A percentile compares a stretch with the other conserved stretches of the same genome.
Conservation (phyloP, 2,329 filamentous ascomycete species). For the Cadophora gregata region DNA sequence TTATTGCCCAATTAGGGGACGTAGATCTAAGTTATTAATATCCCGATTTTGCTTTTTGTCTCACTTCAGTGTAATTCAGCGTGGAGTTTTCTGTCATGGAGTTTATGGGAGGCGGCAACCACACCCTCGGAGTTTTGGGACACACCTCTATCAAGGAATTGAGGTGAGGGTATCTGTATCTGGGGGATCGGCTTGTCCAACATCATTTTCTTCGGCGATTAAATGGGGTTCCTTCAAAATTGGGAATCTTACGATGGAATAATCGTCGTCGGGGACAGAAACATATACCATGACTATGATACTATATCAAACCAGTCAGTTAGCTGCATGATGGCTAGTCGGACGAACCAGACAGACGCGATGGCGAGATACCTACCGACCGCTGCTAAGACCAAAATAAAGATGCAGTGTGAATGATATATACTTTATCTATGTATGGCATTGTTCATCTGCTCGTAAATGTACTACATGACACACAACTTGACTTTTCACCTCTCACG, state of each 20-base stretch:
- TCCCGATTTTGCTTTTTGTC: slow-evolving; percentile 32
- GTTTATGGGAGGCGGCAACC: slow-evolving; percentile 27
- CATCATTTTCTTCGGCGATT: slow-evolving; percentile 15
- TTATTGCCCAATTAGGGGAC: slow-evolving; percentile 61
- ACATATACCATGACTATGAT: slow-evolving; percentile 19
- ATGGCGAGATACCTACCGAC: neutral
- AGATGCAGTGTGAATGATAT: slow-evolving; percentile 17
- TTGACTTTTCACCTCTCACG: neutral
- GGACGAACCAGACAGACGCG: neutral
- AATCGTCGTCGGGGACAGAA: slow-evolving; percentile 4
- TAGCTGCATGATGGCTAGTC: slow-evolving; percentile 6
- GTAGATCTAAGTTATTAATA: slow-evolving; percentile 68
- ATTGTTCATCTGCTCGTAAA: slow-evolving; percentile 5
- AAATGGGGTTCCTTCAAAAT: neutral
- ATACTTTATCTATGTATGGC: slow-evolving; percentile 6
- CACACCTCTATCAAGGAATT: slow-evolving; percentile 9
- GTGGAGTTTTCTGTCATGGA: slow-evolving; percentile 40
- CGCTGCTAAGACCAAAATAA: slow-evolving; percentile 13
- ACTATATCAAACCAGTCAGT: slow-evolving; percentile 3
- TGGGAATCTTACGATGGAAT: slow-evolving; percentile 14
- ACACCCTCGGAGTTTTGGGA: slow-evolving; percentile 21
- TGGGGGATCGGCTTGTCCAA: slow-evolving; percentile 12
- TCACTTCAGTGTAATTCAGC: slow-evolving; percentile 40
- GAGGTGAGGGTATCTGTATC: slow-evolving; percentile 6
- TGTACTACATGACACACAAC: neutral